Conservation (phyloP, 2,329 filamentous ascomycete genomes). For the Paecilomyces sp. region DNA sequence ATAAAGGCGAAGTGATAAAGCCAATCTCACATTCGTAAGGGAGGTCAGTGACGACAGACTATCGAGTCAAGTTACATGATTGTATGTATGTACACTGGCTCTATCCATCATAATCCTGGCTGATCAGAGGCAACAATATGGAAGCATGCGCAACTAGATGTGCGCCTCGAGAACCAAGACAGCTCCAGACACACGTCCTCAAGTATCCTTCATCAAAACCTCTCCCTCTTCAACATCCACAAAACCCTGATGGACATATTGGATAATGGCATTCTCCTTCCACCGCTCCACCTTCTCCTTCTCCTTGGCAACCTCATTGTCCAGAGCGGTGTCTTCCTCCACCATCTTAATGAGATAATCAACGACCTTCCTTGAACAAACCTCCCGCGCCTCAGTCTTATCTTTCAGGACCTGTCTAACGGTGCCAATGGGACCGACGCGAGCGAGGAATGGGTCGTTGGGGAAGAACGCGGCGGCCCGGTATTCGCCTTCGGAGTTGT, state of each 20-base stretch:
- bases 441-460: constrained; percentile 19
- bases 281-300: constrained; percentile 2
- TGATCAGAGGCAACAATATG: too few species aligned
- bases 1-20: too few species aligned
- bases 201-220: background rate
- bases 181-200: background rate
- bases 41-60: too few species aligned
- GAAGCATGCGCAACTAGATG: too few species aligned
- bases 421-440: constrained; percentile 20
- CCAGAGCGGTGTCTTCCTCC: constrained; percentile 16
- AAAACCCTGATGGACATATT: background rate
- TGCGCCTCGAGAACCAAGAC: background rate
- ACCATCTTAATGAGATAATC: constrained; percentile 21
- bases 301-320: constrained; percentile 4
- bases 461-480: constrained; percentile 15
- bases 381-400: constrained; percentile 8
- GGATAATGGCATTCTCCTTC: background rate
- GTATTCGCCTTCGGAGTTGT: constrained; percentile 8
- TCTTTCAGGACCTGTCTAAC: constrained; percentile 6
- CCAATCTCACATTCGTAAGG: too few species aligned
- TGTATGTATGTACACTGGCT: too few species aligned
- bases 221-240: background rate
- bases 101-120: too few species aligned
- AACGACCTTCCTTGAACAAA: constrained; percentile 18
- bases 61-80: too few species aligned